These are phyloP conservation scores for Solanum bulbocastanum DNA, from an alignment of 257 asterid species.

Conservation along the genomic window DNA sequence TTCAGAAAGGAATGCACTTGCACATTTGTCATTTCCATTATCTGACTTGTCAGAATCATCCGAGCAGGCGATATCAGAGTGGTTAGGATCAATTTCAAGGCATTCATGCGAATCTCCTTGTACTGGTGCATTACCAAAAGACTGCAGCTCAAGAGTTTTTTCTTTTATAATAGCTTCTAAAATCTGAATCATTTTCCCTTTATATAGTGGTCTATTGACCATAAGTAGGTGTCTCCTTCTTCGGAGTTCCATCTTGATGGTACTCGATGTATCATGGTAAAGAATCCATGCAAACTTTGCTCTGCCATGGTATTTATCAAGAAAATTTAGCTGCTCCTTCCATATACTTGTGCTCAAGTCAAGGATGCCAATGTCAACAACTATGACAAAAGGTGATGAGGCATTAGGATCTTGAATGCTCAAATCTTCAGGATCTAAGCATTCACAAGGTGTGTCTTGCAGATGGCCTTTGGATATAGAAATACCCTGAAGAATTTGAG, in stretches of 20 bases:
- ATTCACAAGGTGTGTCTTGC: slow-evolving; percentile 9
- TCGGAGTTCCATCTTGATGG: slow-evolving; percentile 61
- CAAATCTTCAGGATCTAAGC: slow-evolving; percentile 17
- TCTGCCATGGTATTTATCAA: slow-evolving; percentile 36
- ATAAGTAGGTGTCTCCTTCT: slow-evolving; percentile 53
- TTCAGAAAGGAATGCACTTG: background rate
- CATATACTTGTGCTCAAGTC: slow-evolving; percentile 67
- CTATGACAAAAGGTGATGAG: slow-evolving; percentile 25
- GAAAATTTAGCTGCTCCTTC: slow-evolving; percentile 72
- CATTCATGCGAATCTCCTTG: slow-evolving; percentile 36
- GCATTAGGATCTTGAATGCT: slow-evolving; percentile 1
- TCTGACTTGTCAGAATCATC: slow-evolving; percentile 58
- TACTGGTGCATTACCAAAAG: slow-evolving; percentile 10
- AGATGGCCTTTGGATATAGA: slow-evolving; percentile 8
- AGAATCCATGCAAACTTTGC: slow-evolving; percentile 75
- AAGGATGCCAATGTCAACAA: slow-evolving; percentile 63
- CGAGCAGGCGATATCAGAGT: slow-evolving; percentile 38
- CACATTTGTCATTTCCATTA: slow-evolving; percentile 17
- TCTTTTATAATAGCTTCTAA: slow-evolving; percentile 47
- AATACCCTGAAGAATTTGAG: slow-evolving; percentile 47
- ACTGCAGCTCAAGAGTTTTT: slow-evolving; percentile 18
- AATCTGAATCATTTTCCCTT: slow-evolving; percentile 62
- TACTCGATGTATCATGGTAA: slow-evolving; percentile 52
- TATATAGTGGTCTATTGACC: slow-evolving; percentile 72
- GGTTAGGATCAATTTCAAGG: slow-evolving; percentile 47